These are phyloP conservation scores for Phytophthora aleatoria DNA, from an alignment of 352 stramenopile species.

Conservation along the genomic window DNA sequence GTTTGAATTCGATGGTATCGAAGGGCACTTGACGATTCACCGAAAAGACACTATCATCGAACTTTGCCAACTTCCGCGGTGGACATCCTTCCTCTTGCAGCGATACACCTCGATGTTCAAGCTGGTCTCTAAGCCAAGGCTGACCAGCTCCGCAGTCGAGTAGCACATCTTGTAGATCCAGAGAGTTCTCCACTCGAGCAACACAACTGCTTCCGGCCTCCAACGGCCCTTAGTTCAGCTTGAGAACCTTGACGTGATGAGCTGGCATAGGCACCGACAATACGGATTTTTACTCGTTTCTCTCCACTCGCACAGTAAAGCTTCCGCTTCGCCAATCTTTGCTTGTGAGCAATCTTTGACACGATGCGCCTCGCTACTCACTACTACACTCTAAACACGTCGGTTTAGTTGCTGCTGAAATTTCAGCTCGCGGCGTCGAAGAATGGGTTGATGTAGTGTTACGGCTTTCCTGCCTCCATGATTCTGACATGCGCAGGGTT, in stretches of 20 bases:
- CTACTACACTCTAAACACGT: conserved; percentile 6
- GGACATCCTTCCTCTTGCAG: no score
- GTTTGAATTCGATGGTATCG: not conserved
- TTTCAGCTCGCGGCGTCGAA: no score
- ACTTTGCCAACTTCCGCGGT: not conserved
- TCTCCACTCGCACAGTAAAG: conserved; percentile 10
- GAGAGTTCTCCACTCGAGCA: not conserved
- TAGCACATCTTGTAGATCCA: not conserved
- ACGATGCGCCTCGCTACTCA: not conserved
- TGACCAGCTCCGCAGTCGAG: not conserved
- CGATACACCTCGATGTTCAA: not conserved
- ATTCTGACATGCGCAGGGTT: no score
- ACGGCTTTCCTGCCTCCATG: no score
- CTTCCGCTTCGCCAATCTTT: not conserved
- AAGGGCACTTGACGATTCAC: not conserved
- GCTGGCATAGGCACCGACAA: not conserved
- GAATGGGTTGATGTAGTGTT: no score
- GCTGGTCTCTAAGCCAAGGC: not conserved
- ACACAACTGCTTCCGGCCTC: not conserved
- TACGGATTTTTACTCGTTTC: not conserved
- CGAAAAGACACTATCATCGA: not conserved
- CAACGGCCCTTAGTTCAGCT: not conserved
- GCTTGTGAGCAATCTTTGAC: conserved; percentile 9
- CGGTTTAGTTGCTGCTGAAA: no score
- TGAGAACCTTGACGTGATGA: not conserved